Base-by-base conservation (phyloP, 441 rosid species). In the Bruguiera hainesii region DNA sequence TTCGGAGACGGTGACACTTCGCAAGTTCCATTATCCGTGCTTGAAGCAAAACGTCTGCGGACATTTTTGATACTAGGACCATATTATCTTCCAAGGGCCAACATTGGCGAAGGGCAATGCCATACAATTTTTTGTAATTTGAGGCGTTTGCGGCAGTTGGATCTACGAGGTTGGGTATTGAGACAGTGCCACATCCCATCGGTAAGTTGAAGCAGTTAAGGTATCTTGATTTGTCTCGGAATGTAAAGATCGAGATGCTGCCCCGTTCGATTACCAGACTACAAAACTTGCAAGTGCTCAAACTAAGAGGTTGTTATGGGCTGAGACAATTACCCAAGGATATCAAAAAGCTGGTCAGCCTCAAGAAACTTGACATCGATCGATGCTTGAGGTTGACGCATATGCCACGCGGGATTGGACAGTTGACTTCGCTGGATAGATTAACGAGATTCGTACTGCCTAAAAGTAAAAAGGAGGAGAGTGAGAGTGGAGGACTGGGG, bases 191-290 rank as follows among this genome's bases (percentile, higher is more conserved):
- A 0, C 3, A 18, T 29, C 28, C 33, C 20, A 50, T 76, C 1
- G 59, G 57, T 9, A 52, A 69, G 21, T 37, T 72, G 61, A 61
- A 62, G 64, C 73, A 61, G 39, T 33, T 69, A 35, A 72, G 71
- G 35, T 72, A 69, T 52, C 76, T 76, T 9, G 65, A 72, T 63
- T 58, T 76, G 28, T 76, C 80, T 25, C 5, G 15, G n/a, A 72
- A 76, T 25, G 0, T 0, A 3, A 16, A 13, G 0, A 28, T 76
- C 18, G 18, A 8, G 37, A 49, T 6, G n/a, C 74, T 65, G 19
- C 76, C 74, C 1, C n/a, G 39, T 42, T 30, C 58, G 2, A 61
- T 76, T 15, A 50, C 71, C 3, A 65, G 37, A 29, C 30, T 76
- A 20, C 56, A 35, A 15, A 72, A 72, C 29, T 68, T 76, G 67